Evolutionary conservation across 2,329 filamentous ascomycete genomes (phyloP).

Genomic region (Tothia fuscella): DNA sequence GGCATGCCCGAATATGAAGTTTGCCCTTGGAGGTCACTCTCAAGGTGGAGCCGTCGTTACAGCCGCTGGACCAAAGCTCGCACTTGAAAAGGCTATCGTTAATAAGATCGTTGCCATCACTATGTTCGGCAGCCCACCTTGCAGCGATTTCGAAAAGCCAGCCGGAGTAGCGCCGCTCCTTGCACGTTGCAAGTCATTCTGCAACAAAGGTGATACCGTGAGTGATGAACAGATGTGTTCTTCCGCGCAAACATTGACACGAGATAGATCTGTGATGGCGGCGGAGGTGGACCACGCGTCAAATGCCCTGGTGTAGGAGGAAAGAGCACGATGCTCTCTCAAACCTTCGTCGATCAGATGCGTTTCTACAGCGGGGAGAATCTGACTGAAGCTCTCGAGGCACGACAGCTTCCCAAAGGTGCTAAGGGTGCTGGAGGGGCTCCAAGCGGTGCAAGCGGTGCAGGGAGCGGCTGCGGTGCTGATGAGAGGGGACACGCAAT

Average conservation of each 20-base stretch:
- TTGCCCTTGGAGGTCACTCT: conserved; percentile 7
- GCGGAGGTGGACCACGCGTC: conserved; percentile 3
- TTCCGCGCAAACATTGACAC: too few relatives aligned
- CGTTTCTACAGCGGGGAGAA: too few relatives aligned
- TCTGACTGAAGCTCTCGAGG: too few relatives aligned
- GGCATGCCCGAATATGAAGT: background rate
- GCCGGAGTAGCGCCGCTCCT: background rate
- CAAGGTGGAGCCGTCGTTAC: conserved; percentile 4
- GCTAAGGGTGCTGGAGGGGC: background rate
- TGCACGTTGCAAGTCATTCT: conserved; percentile 3
- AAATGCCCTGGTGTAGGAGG: too few relatives aligned
- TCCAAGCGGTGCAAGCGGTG: background rate
- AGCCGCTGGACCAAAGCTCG: background rate
- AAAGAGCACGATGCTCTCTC: too few relatives aligned
- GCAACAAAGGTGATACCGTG: background rate
- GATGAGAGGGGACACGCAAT: conserved; percentile 2
- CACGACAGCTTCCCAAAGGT: too few relatives aligned
- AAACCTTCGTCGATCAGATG: too few relatives aligned
- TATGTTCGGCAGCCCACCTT: conserved; percentile 1
- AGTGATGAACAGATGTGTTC: too few relatives aligned
- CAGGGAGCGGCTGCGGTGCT: background rate
- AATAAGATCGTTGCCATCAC: conserved; percentile 6
- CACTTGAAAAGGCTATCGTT: background rate
- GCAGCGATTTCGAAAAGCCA: conserved; percentile 2
- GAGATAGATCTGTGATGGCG: too few relatives aligned